Conservation (phyloP, 2,329 filamentous ascomycete genomes). For the Zarea fungicola region DNA sequence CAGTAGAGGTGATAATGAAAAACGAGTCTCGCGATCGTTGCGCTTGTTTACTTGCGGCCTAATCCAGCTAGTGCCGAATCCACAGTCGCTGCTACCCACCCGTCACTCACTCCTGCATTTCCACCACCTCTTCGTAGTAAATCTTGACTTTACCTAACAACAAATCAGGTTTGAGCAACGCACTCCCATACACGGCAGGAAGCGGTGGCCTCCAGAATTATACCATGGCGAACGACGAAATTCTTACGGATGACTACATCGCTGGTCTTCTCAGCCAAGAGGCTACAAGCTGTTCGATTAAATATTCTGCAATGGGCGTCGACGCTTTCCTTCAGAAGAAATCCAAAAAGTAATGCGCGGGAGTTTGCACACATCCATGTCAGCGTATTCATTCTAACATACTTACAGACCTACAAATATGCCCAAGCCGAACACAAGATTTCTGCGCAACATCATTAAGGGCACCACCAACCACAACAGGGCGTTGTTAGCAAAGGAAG, state of each 20-base stretch:
- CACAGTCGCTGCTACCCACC: not conserved
- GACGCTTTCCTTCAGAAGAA: slow-evolving; percentile 49
- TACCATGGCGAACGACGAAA: slow-evolving; percentile 40
- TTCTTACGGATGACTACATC: slow-evolving; percentile 71
- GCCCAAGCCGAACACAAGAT: slow-evolving; percentile 87
- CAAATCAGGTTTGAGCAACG: not conserved
- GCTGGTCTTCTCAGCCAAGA: slow-evolving; percentile 75
- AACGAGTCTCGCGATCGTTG: not conserved
- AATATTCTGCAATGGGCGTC: slow-evolving; percentile 69
- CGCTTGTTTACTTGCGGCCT: slow-evolving; percentile 37
- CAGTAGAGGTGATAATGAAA: no score
- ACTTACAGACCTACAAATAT: slow-evolving; percentile 54
- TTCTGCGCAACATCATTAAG: slow-evolving; percentile 80
- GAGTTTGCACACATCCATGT: not conserved
- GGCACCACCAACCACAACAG: slow-evolving; percentile 88
- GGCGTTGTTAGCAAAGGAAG: slow-evolving; percentile 76
- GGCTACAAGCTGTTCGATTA: slow-evolving; percentile 66
- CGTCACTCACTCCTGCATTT: not conserved
- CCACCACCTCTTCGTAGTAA: not conserved
- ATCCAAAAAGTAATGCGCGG: slow-evolving; percentile 42
- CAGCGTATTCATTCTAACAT: slow-evolving; percentile 18
- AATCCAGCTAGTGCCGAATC: slow-evolving; percentile 21
- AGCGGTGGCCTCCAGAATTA: slow-evolving; percentile 2
- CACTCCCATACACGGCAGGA: not conserved
- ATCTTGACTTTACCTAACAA: not conserved